Evolutionary conservation across 208 protist species (phyloP), one percentile per base, ranked within the genome.

Genomic region (Kentomonas sorsogonicus): DNA sequence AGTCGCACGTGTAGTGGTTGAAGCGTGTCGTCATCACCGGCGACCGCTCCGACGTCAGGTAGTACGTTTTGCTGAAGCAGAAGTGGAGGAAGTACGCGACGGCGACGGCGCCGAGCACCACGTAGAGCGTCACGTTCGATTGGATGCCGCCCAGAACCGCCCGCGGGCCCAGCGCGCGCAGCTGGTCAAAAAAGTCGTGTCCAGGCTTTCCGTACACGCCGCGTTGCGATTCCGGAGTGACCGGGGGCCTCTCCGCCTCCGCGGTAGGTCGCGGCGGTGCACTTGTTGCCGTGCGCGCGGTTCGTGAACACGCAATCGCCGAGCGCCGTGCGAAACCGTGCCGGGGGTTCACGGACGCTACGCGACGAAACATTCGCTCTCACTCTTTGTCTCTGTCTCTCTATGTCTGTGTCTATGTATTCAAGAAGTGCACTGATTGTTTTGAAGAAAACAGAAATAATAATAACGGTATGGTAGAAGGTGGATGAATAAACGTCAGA

Each of bases 1-100:
- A 79, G 43, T 93, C 83, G 64, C 77, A 78, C 1, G 86, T 61
- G 52, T 77, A 93, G 48, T 73, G 62, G 29, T 83, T 66, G 22
- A 77, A 78, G 25, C 79, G 63, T 2, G 62, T 70, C 53, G 78
- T 67, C 39, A 57, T 59, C 11, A 64, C 53, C n/a, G 80, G 77
- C 1, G 76, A 63, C 9, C 69, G 69, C 57, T 90, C 54, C 1
- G 65, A 86, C 1, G 86, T 91, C 22, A 93, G 61, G 5, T 63
- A 47, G 58, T 89, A 93, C 29, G 52, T 78, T 43, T 68, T 63
- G n/a, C 83, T 89, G 11, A 80, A 86, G 13, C 83, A 40, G 55
- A 79, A 87, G 51, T 77, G 85, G 18, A 79, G 26, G 9, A 74
- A 15, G 36, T 77, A 80, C 18, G 69, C 29, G 0, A 73, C 18